A percentile compares a stretch with the other conserved stretches of the same genome.
Conservation (phyloP, 164 flowering plant genomes). For the Umbilicus rupestris region DNA sequence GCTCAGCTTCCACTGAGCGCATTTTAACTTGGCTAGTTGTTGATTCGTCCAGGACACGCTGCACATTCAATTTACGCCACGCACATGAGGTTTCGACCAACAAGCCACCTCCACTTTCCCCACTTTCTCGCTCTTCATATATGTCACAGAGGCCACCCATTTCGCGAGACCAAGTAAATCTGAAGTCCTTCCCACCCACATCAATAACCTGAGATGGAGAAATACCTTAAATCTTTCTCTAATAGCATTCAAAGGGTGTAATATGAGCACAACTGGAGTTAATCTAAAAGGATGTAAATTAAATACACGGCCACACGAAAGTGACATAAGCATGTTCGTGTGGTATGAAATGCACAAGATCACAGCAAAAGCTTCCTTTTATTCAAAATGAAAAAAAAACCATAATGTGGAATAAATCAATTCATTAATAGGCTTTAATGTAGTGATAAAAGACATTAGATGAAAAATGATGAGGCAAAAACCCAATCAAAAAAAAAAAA, state of each 20-base stretch:
- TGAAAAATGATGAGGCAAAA: too few species aligned
- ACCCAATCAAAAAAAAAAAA: too few species aligned
- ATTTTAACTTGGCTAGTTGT: slow-evolving; percentile 85
- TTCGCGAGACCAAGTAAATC: slow-evolving; percentile 84
- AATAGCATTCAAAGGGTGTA: not conserved
- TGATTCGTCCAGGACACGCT: slow-evolving; percentile 85
- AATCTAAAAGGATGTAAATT: not conserved
- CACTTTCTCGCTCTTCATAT: slow-evolving; percentile 79
- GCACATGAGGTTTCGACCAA: slow-evolving; percentile 89
- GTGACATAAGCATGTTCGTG: not conserved
- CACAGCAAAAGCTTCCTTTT: not conserved
- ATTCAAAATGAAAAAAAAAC: not conserved
- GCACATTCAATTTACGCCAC: slow-evolving; percentile 91
- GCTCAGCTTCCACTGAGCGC: slow-evolving; percentile 95
- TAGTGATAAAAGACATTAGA: too few species aligned
- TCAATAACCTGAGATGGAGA: slow-evolving; percentile 55
- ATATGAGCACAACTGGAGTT: not conserved
- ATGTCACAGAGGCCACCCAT: slow-evolving; percentile 77
- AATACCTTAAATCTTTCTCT: not conserved
- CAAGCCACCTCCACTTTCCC: slow-evolving; percentile 76
- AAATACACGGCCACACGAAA: not conserved
- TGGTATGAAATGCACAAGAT: not conserved
- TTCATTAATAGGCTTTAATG: too few species aligned
- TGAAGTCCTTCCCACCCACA: slow-evolving; percentile 87
- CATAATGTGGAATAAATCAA: too few species aligned